phyloP scores from a whole-genome alignment of 140 eudicot genomes.

The Erigeron philadelphicus region DNA sequence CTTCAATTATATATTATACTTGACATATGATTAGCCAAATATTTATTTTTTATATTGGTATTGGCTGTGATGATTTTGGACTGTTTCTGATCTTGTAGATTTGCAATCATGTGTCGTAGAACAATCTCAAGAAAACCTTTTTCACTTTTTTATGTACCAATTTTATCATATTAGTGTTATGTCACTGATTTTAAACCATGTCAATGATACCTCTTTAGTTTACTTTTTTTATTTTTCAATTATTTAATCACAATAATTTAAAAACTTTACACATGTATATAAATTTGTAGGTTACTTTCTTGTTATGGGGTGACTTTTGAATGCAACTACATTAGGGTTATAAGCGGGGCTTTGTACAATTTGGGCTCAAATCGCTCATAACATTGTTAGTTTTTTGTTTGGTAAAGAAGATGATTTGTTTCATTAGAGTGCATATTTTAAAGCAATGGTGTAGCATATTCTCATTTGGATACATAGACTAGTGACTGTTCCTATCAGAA shows the following conservation, averaged over 20 bases:
- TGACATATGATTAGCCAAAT: slow-evolving; percentile 22
- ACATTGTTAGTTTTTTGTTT: not conserved
- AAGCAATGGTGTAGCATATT: not conserved
- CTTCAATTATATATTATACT: slow-evolving; percentile 21
- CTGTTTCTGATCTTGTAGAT: slow-evolving; percentile 27
- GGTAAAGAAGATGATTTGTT: not conserved
- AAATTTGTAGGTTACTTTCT: too few relatives aligned
- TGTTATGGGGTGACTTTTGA: too few relatives aligned
- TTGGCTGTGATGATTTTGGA: slow-evolving; percentile 18
- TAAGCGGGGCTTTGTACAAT: too few relatives aligned
- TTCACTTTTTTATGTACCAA: not conserved
- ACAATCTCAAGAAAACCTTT: too few relatives aligned
- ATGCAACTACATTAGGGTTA: too few relatives aligned
- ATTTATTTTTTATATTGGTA: slow-evolving; percentile 21
- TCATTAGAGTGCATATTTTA: not conserved
- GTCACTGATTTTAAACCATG: not conserved
- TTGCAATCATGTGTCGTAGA: slow-evolving; percentile 8
- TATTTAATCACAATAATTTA: too few relatives aligned
- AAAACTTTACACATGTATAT: too few relatives aligned
- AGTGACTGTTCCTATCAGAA: not conserved
- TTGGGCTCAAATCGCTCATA: too few relatives aligned
- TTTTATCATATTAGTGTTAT: not conserved
- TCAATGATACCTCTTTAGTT: too few relatives aligned
- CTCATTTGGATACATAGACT: not conserved
- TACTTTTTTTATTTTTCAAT: too few relatives aligned